Conservation (phyloP, 306 rosid species). For the Oxytropis ochrocephala region DNA sequence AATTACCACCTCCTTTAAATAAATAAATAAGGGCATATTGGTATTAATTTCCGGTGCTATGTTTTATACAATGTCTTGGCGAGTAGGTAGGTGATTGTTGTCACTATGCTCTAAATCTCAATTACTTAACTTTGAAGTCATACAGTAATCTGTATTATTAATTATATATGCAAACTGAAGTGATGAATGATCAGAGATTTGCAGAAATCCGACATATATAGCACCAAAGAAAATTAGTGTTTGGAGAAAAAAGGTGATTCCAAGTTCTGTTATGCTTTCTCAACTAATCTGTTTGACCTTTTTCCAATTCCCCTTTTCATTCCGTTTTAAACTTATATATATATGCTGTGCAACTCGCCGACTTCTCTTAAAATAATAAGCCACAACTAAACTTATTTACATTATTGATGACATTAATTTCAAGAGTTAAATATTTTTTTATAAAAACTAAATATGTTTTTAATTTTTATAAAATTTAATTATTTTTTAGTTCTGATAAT, state of each 20-base stretch:
- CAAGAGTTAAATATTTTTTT: too few species aligned
- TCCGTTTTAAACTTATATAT: neutral
- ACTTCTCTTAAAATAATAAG: neutral
- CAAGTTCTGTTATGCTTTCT: slow-evolving; percentile 28
- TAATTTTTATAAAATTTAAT: too few species aligned
- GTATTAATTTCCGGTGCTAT: slow-evolving; percentile 23
- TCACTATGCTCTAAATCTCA: slow-evolving; percentile 5
- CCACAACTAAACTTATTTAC: neutral
- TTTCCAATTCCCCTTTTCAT: slow-evolving; percentile 18
- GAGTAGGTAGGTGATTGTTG: neutral
- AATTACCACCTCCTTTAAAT: neutral
- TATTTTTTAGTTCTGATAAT: too few species aligned
- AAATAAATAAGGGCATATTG: slow-evolving; percentile 5
- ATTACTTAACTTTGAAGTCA: slow-evolving; percentile 38
- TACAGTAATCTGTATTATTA: neutral
- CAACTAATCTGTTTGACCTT: slow-evolving; percentile 25
- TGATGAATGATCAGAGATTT: slow-evolving; percentile 8
- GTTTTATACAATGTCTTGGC: slow-evolving; percentile 9
- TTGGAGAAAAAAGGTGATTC: slow-evolving; percentile 25
- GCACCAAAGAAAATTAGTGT: slow-evolving; percentile 1
- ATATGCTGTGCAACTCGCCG: slow-evolving; percentile 16
- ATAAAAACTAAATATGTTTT: too few species aligned
- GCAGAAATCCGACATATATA: slow-evolving; percentile 24
- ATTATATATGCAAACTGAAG: slow-evolving; percentile 8
- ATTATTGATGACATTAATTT: neutral